phyloP scores from a whole-genome alignment of 2,329 filamentous ascomycete genomes.

The Fusarium albosuccineum region DNA sequence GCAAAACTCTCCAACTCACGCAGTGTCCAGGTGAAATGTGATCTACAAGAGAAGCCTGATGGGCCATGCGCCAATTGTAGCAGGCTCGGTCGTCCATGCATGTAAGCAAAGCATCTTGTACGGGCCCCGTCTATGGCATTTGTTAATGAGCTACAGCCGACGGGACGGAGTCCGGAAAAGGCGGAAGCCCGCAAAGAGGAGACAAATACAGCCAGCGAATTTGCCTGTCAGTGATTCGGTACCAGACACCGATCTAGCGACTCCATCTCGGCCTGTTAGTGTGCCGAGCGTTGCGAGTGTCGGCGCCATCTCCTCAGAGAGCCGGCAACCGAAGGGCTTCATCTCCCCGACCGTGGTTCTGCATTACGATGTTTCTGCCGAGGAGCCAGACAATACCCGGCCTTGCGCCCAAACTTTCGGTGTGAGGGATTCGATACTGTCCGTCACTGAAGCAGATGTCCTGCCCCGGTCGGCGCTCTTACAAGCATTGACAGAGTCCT shows the following conservation, averaged over 20 bases:
- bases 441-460: background rate
- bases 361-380: background rate
- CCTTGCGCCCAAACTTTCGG: background rate
- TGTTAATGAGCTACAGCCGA: background rate
- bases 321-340: too few relatives aligned
- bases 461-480: conserved; percentile 5
- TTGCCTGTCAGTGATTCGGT: background rate
- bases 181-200: background rate
- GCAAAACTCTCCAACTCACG: background rate
- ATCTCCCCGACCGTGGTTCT: background rate
- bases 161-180: conserved; percentile 16
- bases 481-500: conserved; percentile 9
- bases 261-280: too few relatives aligned
- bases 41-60: conserved; percentile 13
- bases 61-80: conserved; percentile 13
- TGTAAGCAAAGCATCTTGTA: conserved; percentile 1
- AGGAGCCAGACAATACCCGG: background rate
- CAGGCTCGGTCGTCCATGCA: conserved; percentile 5
- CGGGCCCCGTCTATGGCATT: background rate
- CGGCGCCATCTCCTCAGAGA: too few relatives aligned
- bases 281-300: too few relatives aligned
- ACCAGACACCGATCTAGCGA: background rate
- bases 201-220: too few relatives aligned
- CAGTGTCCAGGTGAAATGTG: conserved; percentile 16
- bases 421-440: conserved; percentile 2